Conservation (phyloP, 768 basidiomycete genomes). For the Cyclocybe aegerita region DNA sequence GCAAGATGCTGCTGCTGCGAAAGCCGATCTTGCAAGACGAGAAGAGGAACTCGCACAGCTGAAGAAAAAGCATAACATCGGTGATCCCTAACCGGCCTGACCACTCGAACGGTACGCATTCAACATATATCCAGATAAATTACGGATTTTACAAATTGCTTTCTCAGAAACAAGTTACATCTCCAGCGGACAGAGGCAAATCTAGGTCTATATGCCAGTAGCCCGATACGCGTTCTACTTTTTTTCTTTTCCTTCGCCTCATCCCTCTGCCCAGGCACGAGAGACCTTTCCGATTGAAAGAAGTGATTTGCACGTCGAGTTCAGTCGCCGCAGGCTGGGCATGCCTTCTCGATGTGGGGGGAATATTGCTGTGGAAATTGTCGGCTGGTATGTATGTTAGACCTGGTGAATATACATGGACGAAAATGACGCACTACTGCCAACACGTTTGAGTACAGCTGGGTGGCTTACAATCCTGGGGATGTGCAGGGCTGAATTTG, state of each 20-base stretch:
- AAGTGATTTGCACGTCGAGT: not conserved
- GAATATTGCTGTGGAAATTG: constrained; percentile 71
- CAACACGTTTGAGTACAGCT: constrained; percentile 58
- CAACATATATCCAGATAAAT: constrained; percentile 12
- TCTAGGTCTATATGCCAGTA: constrained; percentile 12
- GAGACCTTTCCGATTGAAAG: not conserved
- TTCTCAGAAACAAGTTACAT: not conserved
- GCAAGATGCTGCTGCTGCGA: constrained; percentile 90
- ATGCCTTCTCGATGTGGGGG: constrained; percentile 59
- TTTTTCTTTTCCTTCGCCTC: constrained; percentile 10
- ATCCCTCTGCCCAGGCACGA: constrained; percentile 11
- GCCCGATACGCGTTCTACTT: constrained; percentile 11
- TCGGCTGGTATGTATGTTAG: constrained; percentile 39
- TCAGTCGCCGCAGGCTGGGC: constrained; percentile 45
- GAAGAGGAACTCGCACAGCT: constrained; percentile 88
- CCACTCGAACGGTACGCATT: too few species aligned
- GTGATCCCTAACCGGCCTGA: constrained; percentile 52
- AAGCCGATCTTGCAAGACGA: constrained; percentile 86
- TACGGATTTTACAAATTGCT: not conserved
- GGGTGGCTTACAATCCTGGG: constrained; percentile 47
- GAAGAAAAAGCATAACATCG: constrained; percentile 86
- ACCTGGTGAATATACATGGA: not conserved
- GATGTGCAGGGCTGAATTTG: constrained; percentile 63
- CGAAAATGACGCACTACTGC: constrained; percentile 60
- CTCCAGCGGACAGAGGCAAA: not conserved